These are phyloP conservation scores for Stevia rebaudiana DNA, from an alignment of 140 eudicot species.

Conservation along the genomic window DNA sequence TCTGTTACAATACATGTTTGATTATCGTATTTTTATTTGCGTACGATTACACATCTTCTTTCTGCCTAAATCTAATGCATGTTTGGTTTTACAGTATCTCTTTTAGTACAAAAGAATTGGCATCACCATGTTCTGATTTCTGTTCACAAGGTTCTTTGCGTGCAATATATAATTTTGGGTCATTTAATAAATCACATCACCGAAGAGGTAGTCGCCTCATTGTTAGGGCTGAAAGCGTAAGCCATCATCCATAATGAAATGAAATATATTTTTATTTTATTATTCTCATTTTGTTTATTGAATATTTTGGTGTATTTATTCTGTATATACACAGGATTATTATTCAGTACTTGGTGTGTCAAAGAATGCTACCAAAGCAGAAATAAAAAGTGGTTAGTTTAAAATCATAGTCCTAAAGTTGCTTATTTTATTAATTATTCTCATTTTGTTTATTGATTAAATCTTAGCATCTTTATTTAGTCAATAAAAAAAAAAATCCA, in stretches of 20 bases:
- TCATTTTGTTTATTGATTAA: not conserved
- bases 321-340: slow-evolving; percentile 57
- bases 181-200: slow-evolving; percentile 28
- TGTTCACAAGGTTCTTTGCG: slow-evolving; percentile 46
- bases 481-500: not conserved
- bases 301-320: not conserved
- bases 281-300: not conserved
- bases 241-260: slow-evolving; percentile 4
- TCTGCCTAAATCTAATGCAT: not conserved
- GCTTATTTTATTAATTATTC: not conserved
- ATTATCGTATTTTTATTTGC: too few species aligned
- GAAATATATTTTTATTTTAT: not conserved
- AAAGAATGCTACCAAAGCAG: slow-evolving; percentile 75
- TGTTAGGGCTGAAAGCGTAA: slow-evolving; percentile 81
- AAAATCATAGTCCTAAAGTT: too few species aligned
- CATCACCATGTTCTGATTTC: slow-evolving; percentile 47
- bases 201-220: slow-evolving; percentile 53
- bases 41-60: not conserved
- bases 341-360: slow-evolving; percentile 89
- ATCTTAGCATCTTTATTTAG: too few species aligned
- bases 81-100: slow-evolving; percentile 42
- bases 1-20: too few species aligned
- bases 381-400: slow-evolving; percentile 86
- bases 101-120: slow-evolving; percentile 42
- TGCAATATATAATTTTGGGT: slow-evolving; percentile 32